These are phyloP conservation scores for Astragalus glycyphyllos DNA, from an alignment of 306 rosid genomes.

Conservation along the genomic window DNA sequence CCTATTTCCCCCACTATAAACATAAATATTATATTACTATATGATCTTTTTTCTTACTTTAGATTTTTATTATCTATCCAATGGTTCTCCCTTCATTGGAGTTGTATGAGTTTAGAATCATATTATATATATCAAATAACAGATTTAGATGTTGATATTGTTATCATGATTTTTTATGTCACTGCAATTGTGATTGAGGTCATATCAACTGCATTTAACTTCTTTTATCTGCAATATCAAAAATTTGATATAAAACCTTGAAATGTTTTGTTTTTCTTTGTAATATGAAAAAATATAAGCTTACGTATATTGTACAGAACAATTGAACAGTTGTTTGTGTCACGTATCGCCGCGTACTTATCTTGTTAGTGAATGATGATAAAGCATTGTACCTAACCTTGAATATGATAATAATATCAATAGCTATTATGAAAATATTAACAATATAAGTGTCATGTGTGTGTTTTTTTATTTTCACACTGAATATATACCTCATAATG, in stretches of 20 bases:
- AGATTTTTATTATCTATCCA: constrained; percentile 39
- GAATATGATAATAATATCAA: constrained; percentile 45
- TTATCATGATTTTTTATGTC: neutral
- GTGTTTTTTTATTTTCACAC: constrained; percentile 29
- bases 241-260: neutral
- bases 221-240: neutral
- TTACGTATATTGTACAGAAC: constrained; percentile 36
- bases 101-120: constrained; percentile 39
- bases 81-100: constrained; percentile 40
- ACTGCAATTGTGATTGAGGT: neutral
- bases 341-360: constrained; percentile 68
- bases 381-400: constrained; percentile 49
- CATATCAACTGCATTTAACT: neutral
- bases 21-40: constrained; percentile 2
- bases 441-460: constrained; percentile 45
- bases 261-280: neutral
- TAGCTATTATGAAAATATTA: constrained; percentile 38
- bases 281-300: neutral
- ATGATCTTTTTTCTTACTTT: constrained; percentile 40
- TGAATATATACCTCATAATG: constrained; percentile 1
- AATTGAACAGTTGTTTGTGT: constrained; percentile 21
- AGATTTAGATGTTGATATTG: constrained; percentile 38
- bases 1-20: constrained; percentile 36
- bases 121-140: constrained; percentile 48
- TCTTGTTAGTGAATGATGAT: constrained; percentile 35